Conservation (phyloP, 1,284 basidiomycete genomes). For the Tremellales sp. region DNA sequence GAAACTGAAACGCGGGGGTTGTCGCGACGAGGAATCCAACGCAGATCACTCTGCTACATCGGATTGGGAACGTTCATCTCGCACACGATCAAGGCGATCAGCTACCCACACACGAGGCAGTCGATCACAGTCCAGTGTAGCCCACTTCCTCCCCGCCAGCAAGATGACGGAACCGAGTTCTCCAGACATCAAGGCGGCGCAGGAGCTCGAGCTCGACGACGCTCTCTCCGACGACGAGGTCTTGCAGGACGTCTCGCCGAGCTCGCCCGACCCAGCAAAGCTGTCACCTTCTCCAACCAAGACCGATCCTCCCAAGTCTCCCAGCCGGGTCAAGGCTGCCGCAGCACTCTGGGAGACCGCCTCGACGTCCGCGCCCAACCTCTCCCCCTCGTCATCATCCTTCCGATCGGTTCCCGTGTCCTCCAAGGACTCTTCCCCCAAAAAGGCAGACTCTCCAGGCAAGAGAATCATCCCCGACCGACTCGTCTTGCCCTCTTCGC, state of each 20-base stretch:
- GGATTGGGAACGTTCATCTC: no score
- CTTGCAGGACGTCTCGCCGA: slow-evolving; percentile 7
- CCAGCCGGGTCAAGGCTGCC: slow-evolving; percentile 27
- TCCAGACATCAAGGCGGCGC: slow-evolving; percentile 15
- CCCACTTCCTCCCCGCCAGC: neutral
- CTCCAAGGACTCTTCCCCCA: neutral
- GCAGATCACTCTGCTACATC: no score
- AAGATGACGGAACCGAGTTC: slow-evolving; percentile 15
- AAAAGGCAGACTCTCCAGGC: neutral
- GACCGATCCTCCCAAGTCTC: neutral
- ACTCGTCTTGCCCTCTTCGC: neutral
- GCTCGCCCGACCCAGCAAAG: neutral
- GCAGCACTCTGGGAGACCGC: slow-evolving; percentile 27
- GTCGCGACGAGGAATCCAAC: no score
- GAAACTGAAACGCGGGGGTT: no score
- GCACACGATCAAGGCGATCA: no score
- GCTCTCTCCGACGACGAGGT: slow-evolving; percentile 14
- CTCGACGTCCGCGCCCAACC: neutral
- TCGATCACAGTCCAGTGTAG: neutral
- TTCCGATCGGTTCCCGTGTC: slow-evolving; percentile 21
- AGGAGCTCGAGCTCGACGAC: slow-evolving; percentile 24
- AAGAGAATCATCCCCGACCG: neutral
- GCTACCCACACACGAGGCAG: no score
- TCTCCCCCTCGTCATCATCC: slow-evolving; percentile 2
- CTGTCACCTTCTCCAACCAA: slow-evolving; percentile 1